Evolutionary conservation across 352 stramenopile genomes (phyloP), one percentile per base, ranked within the genome.

Genomic region (Phytophthora citricola): DNA sequence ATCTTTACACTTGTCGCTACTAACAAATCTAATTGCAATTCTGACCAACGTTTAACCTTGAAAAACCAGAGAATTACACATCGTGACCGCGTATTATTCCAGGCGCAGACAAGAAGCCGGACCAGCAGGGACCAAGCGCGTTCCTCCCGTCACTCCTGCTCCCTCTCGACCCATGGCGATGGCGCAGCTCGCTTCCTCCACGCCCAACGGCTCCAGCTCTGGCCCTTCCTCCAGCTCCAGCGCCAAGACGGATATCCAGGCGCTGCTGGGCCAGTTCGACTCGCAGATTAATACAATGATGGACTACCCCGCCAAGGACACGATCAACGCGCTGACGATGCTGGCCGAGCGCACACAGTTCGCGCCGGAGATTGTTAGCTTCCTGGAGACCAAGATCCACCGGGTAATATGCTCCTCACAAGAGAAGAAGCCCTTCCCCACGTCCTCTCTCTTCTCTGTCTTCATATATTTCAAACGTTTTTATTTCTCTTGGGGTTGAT

Each of bases 361-460:
- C 69, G 87, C 86, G 46, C 76, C 81, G 46, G 84, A 94, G 72
- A 88, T 96, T 71, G 88, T 93, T 75, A 86, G 78, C 66, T 96
- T 96, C 79, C 77, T 96, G 58, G 87, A 94, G 68, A 94, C 85
- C 59, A 96, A 96, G 79, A 92, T 96, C 73, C 81, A 94, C 66
- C 82, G 85, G 79, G 88, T 95, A 92, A 59, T 73, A 20, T 66
- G 24, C 52, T 43, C 24, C 34, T 32, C 50, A 34, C 48, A 40
- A 40, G 41, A 59, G 60, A 59, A 53, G 36, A 34, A n/a, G 43
- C 24, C 62, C 34, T 56, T 39, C 32, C 17, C 41, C 40, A 49
- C 41, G 34, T 43, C 31, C n/a, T 40, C 12, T 31, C 32, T 29
- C 12, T 65, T 58, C 20, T 51, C 24, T 24, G 26, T 47, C 27